Evolutionary conservation across 2,329 filamentous ascomycete genomes (phyloP).

Genomic region (Neocucurbitaria cava): DNA sequence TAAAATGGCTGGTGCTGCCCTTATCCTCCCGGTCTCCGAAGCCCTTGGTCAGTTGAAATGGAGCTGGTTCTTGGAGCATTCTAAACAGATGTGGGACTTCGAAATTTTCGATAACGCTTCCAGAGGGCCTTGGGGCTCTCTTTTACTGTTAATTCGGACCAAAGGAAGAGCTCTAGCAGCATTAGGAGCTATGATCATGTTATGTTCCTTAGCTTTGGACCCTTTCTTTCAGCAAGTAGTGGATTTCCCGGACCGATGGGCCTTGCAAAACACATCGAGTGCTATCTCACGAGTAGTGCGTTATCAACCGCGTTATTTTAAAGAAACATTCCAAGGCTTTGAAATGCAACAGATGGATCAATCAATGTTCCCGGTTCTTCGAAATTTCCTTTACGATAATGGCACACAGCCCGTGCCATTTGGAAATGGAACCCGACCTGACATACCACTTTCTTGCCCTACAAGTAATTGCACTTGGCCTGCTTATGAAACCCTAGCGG

Average conservation of each 20-base stretch:
- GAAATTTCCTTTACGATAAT: conserved; percentile 23
- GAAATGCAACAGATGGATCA: neutral
- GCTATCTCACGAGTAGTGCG: conserved; percentile 11
- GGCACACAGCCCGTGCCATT: conserved; percentile 25
- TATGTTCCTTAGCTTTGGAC: conserved; percentile 29
- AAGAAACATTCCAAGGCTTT: neutral
- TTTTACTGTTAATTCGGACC: conserved; percentile 23
- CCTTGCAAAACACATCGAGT: conserved; percentile 10
- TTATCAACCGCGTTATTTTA: conserved; percentile 11
- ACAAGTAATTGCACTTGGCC: conserved; percentile 42
- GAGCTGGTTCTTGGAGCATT: conserved; percentile 40
- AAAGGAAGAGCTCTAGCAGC: conserved; percentile 30
- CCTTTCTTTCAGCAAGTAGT: conserved; percentile 45
- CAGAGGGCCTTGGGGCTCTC: conserved; percentile 33
- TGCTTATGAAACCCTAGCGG: conserved; percentile 28
- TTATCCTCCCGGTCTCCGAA: conserved; percentile 37
- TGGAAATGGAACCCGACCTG: conserved; percentile 32
- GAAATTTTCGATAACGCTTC: conserved; percentile 46
- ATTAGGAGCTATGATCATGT: conserved; percentile 29
- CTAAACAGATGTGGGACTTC: conserved; percentile 44
- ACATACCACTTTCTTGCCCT: conserved; percentile 36
- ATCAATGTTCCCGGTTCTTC: conserved; percentile 1
- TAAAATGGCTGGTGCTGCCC: conserved; percentile 35
- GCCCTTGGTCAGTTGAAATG: conserved; percentile 46
- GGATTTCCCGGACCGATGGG: conserved; percentile 30